Evolutionary conservation across 208 protist species (phyloP).

Genomic region (Novymonas esmeraldas): DNA sequence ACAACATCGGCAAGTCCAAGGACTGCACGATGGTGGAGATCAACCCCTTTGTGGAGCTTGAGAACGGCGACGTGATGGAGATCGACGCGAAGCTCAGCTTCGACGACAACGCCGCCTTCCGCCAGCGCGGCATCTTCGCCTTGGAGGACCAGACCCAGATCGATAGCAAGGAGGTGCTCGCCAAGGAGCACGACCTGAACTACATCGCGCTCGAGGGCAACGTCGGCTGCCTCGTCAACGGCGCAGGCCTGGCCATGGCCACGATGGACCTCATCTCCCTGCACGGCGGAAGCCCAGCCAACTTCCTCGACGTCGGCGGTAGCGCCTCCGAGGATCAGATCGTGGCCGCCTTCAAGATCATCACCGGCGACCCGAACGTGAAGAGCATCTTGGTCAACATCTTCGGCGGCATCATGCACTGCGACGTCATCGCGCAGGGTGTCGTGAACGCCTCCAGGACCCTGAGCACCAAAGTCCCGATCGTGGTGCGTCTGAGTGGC

Average conservation of each 20-base stretch:
- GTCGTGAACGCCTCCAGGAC: slow-evolving; percentile 93
- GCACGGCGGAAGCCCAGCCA: slow-evolving; percentile 97
- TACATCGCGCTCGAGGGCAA: slow-evolving; percentile 99
- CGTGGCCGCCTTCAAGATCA: slow-evolving; percentile 97
- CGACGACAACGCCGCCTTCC: slow-evolving; percentile 99
- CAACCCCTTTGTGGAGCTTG: slow-evolving; percentile 98
- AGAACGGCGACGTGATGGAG: slow-evolving; percentile 94
- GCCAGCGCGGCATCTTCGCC: slow-evolving; percentile 96
- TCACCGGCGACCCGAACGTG: slow-evolving; percentile 94
- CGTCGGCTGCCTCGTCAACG: slow-evolving; percentile 98
- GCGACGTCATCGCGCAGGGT: slow-evolving; percentile 98
- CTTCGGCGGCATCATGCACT: slow-evolving; percentile 99
- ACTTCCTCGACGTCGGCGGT: slow-evolving; percentile 99
- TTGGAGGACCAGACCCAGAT: slow-evolving; percentile 95
- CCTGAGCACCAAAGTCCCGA: slow-evolving; percentile 92
- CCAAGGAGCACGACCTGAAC: slow-evolving; percentile 97
- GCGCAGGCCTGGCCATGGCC: slow-evolving; percentile 99
- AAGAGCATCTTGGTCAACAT: slow-evolving; percentile 99
- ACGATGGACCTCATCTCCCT: slow-evolving; percentile 99
- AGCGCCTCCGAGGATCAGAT: slow-evolving; percentile 94
- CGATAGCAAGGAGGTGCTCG: slow-evolving; percentile 96
- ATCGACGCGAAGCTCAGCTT: slow-evolving; percentile 99
- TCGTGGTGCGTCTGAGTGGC: slow-evolving; percentile 94
- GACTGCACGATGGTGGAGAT: slow-evolving; percentile 99
- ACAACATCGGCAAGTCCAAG: slow-evolving; percentile 97